phyloP scores from a whole-genome alignment of 176 grass and related monocot species.

The Pontederia crassipes region DNA sequence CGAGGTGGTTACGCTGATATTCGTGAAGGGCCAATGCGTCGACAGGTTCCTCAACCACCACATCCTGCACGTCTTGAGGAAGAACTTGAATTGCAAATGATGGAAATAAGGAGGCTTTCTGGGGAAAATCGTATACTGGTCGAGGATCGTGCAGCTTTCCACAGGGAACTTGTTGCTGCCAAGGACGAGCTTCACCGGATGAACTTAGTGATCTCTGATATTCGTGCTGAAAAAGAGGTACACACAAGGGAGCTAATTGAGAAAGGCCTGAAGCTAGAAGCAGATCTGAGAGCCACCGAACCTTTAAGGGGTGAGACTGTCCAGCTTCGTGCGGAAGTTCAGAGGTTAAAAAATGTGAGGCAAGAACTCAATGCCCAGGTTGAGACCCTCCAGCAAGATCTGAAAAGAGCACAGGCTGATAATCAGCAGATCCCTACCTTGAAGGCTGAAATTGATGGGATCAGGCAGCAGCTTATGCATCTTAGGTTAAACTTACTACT shows the following conservation, averaged over 20 bases:
- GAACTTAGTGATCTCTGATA: constrained; percentile 40
- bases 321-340: constrained; percentile 46
- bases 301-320: constrained; percentile 36
- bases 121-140: constrained; percentile 34
- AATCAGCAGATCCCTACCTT: constrained; percentile 42
- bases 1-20: constrained; percentile 25
- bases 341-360: constrained; percentile 34
- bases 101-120: constrained; percentile 43
- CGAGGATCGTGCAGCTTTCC: constrained; percentile 39
- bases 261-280: constrained; percentile 59
- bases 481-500: constrained; percentile 29
- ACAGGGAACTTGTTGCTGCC: constrained; percentile 27
- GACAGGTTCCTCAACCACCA: constrained; percentile 17
- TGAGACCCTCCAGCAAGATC: constrained; percentile 38
- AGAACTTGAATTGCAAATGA: constrained; percentile 37
- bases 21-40: constrained; percentile 27
- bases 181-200: constrained; percentile 47
- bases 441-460: constrained; percentile 37
- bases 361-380: constrained; percentile 50
- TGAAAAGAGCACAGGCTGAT: constrained; percentile 35
- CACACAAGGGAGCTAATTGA: constrained; percentile 43
- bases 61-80: constrained; percentile 39
- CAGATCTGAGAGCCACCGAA: constrained; percentile 48
- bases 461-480: constrained; percentile 42
- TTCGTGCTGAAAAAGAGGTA: constrained; percentile 47